Evolutionary conservation across 2,329 filamentous ascomycete species (phyloP), one percentile per base, ranked within the genome.

Genomic region (Parasarocladium wereldwijsianum): DNA sequence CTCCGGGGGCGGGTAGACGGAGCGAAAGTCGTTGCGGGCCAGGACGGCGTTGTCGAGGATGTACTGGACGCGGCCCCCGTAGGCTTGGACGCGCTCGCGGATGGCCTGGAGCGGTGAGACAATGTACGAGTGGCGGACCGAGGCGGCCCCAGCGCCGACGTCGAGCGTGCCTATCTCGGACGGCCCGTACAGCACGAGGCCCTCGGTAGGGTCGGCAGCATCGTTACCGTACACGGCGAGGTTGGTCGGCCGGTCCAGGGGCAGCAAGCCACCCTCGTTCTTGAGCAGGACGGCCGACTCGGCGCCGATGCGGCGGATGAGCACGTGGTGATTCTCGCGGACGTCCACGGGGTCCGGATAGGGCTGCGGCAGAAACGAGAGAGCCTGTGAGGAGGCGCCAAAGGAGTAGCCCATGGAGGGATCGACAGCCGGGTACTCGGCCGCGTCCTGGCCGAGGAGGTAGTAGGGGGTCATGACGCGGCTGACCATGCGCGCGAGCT

Each of bases 251-350:
- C 52, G 52, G 42, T 63, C 63, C 21, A 72, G 55, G 0, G 78
- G 78, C 6, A 84, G 58, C 2, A 62, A 61, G 20, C 62, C 63
- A 36, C 62, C 62, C 17, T 55, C 55, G 52, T 86, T 86, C 62
- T 86, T 87, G 36, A 87, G 58, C 3, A 87, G 62, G 11, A 84
- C 70, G 9, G 69, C 76, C 13, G 76, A 76, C 34, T 49, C 52
- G 10, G 52, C 47, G 11, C 48, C 62, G 39, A 74, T 64, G 60
- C 66, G 68, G 29, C 68, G 59, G 39, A 70, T 58, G 4, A 75
- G 46, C 1, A 59, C 47, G 4, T 59, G 69, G 19, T 74, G 65
- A 40, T 75, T 58, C 13, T 60, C 69, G 0, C 64, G 63, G 31
- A 58, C 57, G 22, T 59, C 55, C 34, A 43, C 62, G 41, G 72